Percentiles rank a stretch among this genome's conserved stretches.
These are phyloP conservation scores for Ascochyta viciae-villosae DNA, from an alignment of 2,329 filamentous ascomycete genomes.

Conservation along the genomic window DNA sequence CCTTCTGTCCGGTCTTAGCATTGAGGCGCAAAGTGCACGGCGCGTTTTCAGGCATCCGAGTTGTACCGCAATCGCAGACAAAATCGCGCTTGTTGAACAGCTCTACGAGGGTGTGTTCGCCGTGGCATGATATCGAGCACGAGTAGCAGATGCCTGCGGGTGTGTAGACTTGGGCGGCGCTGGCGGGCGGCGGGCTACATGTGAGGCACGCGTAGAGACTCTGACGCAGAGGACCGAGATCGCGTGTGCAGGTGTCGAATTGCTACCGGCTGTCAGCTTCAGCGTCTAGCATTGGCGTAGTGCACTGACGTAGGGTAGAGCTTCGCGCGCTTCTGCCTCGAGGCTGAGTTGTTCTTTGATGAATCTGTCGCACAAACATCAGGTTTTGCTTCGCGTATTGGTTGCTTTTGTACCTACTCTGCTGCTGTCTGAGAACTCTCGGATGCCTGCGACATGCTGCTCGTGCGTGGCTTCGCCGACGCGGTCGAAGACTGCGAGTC, in stretches of 20 bases:
- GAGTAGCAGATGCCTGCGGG: conserved; percentile 92
- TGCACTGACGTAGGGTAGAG: conserved; percentile 80
- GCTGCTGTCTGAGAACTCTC: conserved; percentile 63
- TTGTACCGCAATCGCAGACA: conserved; percentile 94
- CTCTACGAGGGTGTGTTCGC: conserved; percentile 92
- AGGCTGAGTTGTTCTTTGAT: conserved; percentile 88
- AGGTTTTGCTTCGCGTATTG: neutral
- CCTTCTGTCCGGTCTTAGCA: conserved; percentile 74
- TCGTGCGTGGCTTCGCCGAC: conserved; percentile 42
- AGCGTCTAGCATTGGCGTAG: conserved; percentile 2
- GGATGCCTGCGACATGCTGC: conserved; percentile 54
- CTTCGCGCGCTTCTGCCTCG: conserved; percentile 93
- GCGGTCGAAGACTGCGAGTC: conserved; percentile 32
- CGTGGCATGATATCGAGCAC: conserved; percentile 95
- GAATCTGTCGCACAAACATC: conserved; percentile 64
- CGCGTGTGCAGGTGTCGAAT: conserved; percentile 90
- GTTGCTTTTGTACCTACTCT: conserved; percentile 43
- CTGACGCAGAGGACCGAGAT: conserved; percentile 87
- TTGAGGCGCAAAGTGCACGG: conserved; percentile 81
- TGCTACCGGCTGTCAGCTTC: conserved; percentile 63
- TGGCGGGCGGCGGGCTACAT: conserved; percentile 80
- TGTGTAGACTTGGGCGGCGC: conserved; percentile 67
- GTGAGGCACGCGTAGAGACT: conserved; percentile 91
- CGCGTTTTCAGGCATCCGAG: conserved; percentile 71
- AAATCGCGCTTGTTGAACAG: conserved; percentile 96